These are phyloP conservation scores for Yamadazyma aaseri DNA, from an alignment of 1,139 yeast genomes.

Conservation along the genomic window DNA sequence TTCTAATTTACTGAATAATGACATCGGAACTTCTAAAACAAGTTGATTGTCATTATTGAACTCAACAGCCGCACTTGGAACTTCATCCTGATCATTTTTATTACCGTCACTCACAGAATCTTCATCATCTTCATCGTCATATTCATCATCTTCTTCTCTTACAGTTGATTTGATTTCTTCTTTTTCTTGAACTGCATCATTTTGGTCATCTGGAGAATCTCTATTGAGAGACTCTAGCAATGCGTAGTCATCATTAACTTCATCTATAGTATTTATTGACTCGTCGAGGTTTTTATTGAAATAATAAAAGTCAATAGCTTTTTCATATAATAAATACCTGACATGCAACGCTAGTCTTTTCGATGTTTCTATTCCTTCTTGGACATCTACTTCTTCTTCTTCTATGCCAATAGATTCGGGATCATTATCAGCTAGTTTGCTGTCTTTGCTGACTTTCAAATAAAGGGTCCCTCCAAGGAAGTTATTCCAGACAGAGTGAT, in stretches of 20 bases:
- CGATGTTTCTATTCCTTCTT: conserved; percentile 50
- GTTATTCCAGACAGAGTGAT: conserved; percentile 47
- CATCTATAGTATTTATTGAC: conserved; percentile 27
- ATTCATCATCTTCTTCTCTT: conserved; percentile 42
- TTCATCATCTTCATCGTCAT: conserved; percentile 40
- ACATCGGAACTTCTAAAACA: conserved; percentile 31
- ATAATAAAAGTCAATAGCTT: conserved; percentile 60
- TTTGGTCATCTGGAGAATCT: conserved; percentile 12
- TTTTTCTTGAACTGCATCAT: conserved; percentile 13
- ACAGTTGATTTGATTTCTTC: conserved; percentile 13
- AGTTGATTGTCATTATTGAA: conserved; percentile 29
- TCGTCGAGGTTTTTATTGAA: conserved; percentile 28
- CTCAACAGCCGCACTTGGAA: conserved; percentile 1
- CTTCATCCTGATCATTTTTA: conserved; percentile 1
- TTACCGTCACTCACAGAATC: conserved; percentile 5
- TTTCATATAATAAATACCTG: conserved; percentile 71
- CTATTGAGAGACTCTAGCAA: conserved; percentile 33
- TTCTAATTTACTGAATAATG: conserved; percentile 18
- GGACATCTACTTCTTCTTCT: conserved; percentile 31
- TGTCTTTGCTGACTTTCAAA: conserved; percentile 28
- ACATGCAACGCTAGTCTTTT: conserved; percentile 60
- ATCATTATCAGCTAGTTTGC: conserved; percentile 8
- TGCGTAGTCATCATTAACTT: conserved; percentile 38
- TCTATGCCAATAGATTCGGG: conserved; percentile 7
- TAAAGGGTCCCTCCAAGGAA: conserved; percentile 53